Percentiles rank a stretch among this genome's conserved stretches.
Conservation (phyloP, 2,329 filamentous ascomycete genomes). For the Colletotrichum sp. region DNA sequence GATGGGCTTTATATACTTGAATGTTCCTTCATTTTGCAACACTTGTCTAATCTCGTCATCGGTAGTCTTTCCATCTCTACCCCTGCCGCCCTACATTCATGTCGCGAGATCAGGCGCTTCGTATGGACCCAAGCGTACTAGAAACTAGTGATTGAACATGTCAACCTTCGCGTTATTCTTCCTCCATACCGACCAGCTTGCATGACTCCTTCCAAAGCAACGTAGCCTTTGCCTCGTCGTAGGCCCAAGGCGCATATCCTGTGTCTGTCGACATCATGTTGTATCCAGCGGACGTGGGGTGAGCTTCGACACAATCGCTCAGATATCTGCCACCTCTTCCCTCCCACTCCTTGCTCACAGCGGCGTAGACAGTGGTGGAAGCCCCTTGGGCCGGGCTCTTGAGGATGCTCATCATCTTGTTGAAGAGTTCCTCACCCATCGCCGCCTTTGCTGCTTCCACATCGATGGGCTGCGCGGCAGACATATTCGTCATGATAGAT, state of each 20-base stretch:
- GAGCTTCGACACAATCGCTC: slow-evolving; percentile 35
- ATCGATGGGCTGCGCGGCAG: background rate
- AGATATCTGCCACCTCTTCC: slow-evolving; percentile 51
- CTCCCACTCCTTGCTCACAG: slow-evolving; percentile 43
- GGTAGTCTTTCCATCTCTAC: too few species aligned
- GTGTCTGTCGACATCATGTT: background rate
- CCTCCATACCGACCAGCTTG: background rate
- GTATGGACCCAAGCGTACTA: too few species aligned
- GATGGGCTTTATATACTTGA: too few species aligned
- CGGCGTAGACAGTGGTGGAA: slow-evolving; percentile 50
- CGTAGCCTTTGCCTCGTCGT: background rate
- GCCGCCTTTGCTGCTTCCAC: background rate
- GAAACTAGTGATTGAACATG: background rate
- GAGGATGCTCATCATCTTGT: background rate
- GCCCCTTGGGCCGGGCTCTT: slow-evolving; percentile 46
- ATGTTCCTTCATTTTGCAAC: too few species aligned
- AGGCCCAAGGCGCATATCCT: slow-evolving; percentile 26
- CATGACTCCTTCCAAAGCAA: background rate
- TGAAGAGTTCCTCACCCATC: background rate
- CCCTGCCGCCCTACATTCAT: too few species aligned
- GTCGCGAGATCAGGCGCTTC: too few species aligned
- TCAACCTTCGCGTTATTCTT: rapidly evolving
- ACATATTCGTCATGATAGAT: background rate
- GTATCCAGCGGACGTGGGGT: background rate
- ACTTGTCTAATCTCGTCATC: too few species aligned